Percentiles rank a stretch among this genome's conserved stretches.
Evolutionary conservation across 768 basidiomycete genomes (phyloP).

Genomic region (Suillus ampliporus): DNA sequence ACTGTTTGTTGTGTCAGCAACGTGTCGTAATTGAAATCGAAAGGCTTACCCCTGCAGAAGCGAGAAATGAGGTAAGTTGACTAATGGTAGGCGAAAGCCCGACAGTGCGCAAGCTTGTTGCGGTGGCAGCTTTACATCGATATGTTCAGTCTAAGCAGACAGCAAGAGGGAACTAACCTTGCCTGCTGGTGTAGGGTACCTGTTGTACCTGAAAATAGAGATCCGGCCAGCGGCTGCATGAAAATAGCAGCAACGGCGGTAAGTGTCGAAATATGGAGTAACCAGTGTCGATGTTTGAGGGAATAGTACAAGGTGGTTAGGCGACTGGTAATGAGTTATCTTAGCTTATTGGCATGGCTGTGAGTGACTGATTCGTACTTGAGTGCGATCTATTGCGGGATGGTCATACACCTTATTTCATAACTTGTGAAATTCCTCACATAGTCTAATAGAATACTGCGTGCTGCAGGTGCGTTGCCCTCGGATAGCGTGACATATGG

Average conservation of each 20-base stretch:
- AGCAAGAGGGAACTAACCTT: slow-evolving; percentile 45
- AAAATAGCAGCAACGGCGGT: slow-evolving; percentile 51
- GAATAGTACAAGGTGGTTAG: slow-evolving; percentile 49
- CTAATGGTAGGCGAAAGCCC: slow-evolving; percentile 51
- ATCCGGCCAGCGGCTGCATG: slow-evolving; percentile 63
- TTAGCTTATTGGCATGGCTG: slow-evolving; percentile 9
- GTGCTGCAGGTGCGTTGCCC: slow-evolving; percentile 58
- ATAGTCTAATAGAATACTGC: slow-evolving; percentile 71
- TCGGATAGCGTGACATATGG: slow-evolving; percentile 64
- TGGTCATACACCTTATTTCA: neutral
- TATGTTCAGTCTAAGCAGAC: slow-evolving; percentile 35
- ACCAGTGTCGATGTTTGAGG: slow-evolving; percentile 55
- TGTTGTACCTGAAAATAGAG: slow-evolving; percentile 35
- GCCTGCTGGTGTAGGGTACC: slow-evolving; percentile 22
- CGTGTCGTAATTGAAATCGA: slow-evolving; percentile 2
- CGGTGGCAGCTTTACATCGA: slow-evolving; percentile 36
- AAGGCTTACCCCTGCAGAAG: slow-evolving; percentile 59
- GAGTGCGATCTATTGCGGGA: slow-evolving; percentile 42
- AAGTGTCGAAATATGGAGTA: slow-evolving; percentile 58
- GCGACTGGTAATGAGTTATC: slow-evolving; percentile 41
- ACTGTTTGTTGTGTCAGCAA: slow-evolving; percentile 38
- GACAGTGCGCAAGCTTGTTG: slow-evolving; percentile 48
- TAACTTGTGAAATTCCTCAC: slow-evolving; percentile 41
- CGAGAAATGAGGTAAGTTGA: slow-evolving; percentile 57
- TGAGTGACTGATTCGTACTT: slow-evolving; percentile 39